Evolutionary conservation across 352 stramenopile species (phyloP), one percentile per base, ranked within the genome.

Genomic region (Aphanomyces euteiches): DNA sequence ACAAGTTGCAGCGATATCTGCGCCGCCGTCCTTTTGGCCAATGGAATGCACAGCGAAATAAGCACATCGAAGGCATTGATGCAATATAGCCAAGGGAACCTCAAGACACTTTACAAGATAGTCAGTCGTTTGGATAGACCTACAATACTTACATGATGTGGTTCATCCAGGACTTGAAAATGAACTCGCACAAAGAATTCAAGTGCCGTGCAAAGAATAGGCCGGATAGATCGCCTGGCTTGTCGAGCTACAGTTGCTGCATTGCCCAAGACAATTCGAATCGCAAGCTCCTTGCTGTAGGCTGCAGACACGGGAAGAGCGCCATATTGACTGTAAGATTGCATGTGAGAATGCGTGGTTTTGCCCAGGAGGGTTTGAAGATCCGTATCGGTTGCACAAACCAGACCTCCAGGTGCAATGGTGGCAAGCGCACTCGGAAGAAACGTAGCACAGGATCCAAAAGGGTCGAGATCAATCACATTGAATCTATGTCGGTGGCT

Each of bases 301-400:
- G 59, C 59, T 10, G 59, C 59, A n/a, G 59, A 56, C 12, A 67
- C 39, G 4, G 59, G 59, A 6, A 56, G 7, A 7, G 41, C 59
- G 5, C 59, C 59, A 15, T 67, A 67, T 19, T 50, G 59, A 7
- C 17, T 19, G n/a, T 43, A 50, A 15, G 41, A 67, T 34, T 54
- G 10, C 19, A 45, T 36, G 38, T 67, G 59, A n/a, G 59, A 48
- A 15, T 48, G 41, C 5, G 19, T 21, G 3, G 39, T 56, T 36
- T 67, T 67, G 12, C 59, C 59, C 17, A 67, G 43, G 56, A 67
- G 59, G n/a, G 59, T 67, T 5, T 67, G 59, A 41, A 67, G 47
- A 45, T 67, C 59, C 17, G 59, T 67, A 45, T 67, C 59, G 13
- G 59, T 67, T 21, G 59, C 59, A 34, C 59, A 67, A 17, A 67